A percentile compares a stretch with the other conserved stretches of the same genome.
Evolutionary conservation across 352 stramenopile species (phyloP).

Genomic region (Pythium graminicola): DNA sequence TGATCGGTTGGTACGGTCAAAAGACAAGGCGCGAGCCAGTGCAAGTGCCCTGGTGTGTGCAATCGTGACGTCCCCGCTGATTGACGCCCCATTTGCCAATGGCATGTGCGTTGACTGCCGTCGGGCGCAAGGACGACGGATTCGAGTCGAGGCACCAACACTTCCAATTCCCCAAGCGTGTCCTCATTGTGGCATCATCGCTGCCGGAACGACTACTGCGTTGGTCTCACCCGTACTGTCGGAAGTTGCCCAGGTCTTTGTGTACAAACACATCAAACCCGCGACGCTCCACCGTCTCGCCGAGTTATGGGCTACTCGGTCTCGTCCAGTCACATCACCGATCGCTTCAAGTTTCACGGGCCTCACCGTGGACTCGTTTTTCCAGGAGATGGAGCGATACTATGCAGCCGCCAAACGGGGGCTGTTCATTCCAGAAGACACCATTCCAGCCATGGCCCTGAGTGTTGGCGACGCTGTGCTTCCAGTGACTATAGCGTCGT

Average conservation of each 20-base stretch:
- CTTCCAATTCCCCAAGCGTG: slow-evolving; percentile 31
- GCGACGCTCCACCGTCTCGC: slow-evolving; percentile 51
- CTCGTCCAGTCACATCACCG: background rate
- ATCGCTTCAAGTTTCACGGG: slow-evolving; percentile 23
- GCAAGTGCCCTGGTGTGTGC: slow-evolving; percentile 36
- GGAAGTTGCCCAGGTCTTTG: slow-evolving; percentile 31
- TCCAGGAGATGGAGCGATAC: slow-evolving; percentile 47
- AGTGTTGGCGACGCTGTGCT: slow-evolving; percentile 42
- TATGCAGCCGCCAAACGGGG: slow-evolving; percentile 43
- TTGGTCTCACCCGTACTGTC: slow-evolving; percentile 29
- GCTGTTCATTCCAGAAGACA: slow-evolving; percentile 35
- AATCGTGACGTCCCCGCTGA: slow-evolving; percentile 32
- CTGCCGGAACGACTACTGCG: slow-evolving; percentile 13
- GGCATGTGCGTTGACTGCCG: slow-evolving; percentile 46
- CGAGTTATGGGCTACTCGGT: slow-evolving; percentile 28
- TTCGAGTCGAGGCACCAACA: slow-evolving; percentile 27
- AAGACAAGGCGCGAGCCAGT: slow-evolving; percentile 23
- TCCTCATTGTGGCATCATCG: slow-evolving; percentile 52
- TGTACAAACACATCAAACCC: slow-evolving; percentile 46
- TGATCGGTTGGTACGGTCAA: slow-evolving; percentile 40
- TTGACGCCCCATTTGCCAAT: slow-evolving; percentile 39
- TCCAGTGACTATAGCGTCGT: slow-evolving; percentile 4
- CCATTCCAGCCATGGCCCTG: slow-evolving; percentile 42
- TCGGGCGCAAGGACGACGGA: slow-evolving; percentile 39
- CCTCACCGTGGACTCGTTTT: slow-evolving; percentile 56